phyloP scores from a whole-genome alignment of 306 rosid species.

The Prunus dulcis region DNA sequence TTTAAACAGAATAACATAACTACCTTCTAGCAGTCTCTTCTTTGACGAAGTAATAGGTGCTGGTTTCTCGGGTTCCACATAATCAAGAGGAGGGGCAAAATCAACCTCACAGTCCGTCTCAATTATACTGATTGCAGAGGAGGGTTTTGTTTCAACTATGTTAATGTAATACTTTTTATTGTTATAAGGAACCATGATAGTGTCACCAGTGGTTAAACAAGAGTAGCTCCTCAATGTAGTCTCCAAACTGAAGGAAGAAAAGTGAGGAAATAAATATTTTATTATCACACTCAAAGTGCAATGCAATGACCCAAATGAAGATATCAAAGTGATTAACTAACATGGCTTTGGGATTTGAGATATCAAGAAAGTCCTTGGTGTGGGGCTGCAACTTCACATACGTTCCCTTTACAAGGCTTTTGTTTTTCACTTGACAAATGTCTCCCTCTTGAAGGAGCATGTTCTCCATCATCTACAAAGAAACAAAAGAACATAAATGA shows the following conservation, averaged over 20 bases:
- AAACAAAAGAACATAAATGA: not conserved
- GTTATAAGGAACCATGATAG: slow-evolving; percentile 52
- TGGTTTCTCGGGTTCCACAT: slow-evolving; percentile 42
- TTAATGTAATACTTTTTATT: slow-evolving; percentile 49
- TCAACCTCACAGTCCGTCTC: slow-evolving; percentile 56
- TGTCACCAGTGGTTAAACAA: slow-evolving; percentile 58
- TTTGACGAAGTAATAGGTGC: slow-evolving; percentile 18
- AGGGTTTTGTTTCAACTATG: slow-evolving; percentile 54
- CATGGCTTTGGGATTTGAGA: slow-evolving; percentile 58
- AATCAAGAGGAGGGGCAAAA: slow-evolving; percentile 51
- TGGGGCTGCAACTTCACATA: slow-evolving; percentile 60
- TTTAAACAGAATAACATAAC: not conserved
- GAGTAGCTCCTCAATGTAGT: slow-evolving; percentile 54
- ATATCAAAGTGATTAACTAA: slow-evolving; percentile 21
- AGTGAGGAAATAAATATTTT: not conserved
- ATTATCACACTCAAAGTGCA: not conserved
- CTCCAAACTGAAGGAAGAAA: slow-evolving; percentile 42
- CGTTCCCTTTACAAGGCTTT: slow-evolving; percentile 34
- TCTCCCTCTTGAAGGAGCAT: slow-evolving; percentile 51
- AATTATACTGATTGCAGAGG: slow-evolving; percentile 38
- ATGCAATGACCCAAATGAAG: not conserved
- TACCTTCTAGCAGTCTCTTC: slow-evolving; percentile 35
- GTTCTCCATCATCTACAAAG: slow-evolving; percentile 54
- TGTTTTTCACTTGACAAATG: slow-evolving; percentile 35
- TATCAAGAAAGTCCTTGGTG: slow-evolving; percentile 51